These are phyloP conservation scores for Lolium rigidum DNA, from an alignment of 176 grass and related monocot genomes.

Conservation along the genomic window DNA sequence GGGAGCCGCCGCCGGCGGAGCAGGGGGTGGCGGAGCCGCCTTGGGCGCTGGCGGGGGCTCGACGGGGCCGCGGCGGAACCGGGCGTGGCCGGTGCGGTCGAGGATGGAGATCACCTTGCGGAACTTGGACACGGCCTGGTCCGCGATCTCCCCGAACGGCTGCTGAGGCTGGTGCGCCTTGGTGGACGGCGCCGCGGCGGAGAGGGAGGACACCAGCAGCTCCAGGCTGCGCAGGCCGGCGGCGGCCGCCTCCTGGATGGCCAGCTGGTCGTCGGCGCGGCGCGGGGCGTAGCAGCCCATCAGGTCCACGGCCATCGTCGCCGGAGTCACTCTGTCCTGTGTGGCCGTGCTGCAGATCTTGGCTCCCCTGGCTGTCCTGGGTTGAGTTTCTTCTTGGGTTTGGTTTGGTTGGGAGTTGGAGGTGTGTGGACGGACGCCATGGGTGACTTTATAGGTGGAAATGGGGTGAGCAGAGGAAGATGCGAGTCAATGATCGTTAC, in stretches of 20 bases:
- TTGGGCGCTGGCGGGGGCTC: neutral
- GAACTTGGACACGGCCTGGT: constrained; percentile 86
- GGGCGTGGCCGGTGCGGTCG: constrained; percentile 92
- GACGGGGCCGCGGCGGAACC: constrained; percentile 81
- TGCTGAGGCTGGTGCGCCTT: constrained; percentile 19
- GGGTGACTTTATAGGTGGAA: constrained; percentile 60
- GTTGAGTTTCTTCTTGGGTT: neutral
- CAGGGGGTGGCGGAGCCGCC: neutral
- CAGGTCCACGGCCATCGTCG: constrained; percentile 68
- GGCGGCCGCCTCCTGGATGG: constrained; percentile 84
- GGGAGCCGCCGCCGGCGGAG: neutral
- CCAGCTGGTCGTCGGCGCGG: constrained; percentile 67
- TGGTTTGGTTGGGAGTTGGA: constrained; percentile 31
- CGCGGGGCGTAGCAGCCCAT: constrained; percentile 67
- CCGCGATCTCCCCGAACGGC: constrained; percentile 81
- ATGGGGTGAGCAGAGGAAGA: constrained; percentile 34
- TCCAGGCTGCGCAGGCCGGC: constrained; percentile 81
- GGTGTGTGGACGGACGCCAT: neutral
- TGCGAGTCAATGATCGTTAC: constrained; percentile 49
- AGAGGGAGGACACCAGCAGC: constrained; percentile 70
- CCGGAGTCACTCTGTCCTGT: neutral
- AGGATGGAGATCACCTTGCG: constrained; percentile 93
- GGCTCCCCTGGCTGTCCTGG: neutral
- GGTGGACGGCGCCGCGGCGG: constrained; percentile 39
- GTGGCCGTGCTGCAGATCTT: constrained; percentile 39